Percentiles rank a stretch among this genome's conserved stretches.
Conservation (phyloP, 257 asterid genomes). For the Nicotiana tomentosiformis region DNA sequence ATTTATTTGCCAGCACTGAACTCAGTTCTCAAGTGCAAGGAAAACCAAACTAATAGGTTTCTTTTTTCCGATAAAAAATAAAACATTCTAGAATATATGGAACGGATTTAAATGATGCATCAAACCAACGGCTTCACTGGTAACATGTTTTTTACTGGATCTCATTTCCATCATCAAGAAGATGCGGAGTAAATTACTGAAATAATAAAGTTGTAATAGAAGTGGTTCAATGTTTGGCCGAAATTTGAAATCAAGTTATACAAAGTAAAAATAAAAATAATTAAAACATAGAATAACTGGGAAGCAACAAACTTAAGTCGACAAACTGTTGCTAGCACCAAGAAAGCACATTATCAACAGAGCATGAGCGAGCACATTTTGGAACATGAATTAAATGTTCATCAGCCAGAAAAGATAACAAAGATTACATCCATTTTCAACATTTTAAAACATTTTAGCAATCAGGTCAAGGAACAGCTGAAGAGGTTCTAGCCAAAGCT, state of each 20-base stretch:
- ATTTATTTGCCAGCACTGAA: background rate
- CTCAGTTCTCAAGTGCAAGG: background rate
- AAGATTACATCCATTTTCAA: background rate
- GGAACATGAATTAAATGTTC: background rate
- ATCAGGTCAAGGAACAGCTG: background rate
- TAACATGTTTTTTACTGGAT: background rate
- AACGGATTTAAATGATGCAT: background rate
- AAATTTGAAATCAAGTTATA: background rate
- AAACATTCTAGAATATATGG: background rate
- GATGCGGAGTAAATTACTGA: too few relatives aligned
- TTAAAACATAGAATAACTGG: background rate
- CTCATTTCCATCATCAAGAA: background rate
- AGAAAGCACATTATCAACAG: background rate
- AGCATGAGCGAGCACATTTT: background rate
- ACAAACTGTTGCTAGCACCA: background rate
- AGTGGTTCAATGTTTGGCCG: too few relatives aligned
- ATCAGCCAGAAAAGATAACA: background rate
- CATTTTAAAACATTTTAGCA: background rate
- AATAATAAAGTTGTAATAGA: too few relatives aligned
- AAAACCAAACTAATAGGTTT: background rate
- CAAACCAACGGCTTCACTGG: background rate
- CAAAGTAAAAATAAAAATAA: background rate
- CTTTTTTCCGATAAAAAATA: background rate
- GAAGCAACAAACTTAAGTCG: background rate
- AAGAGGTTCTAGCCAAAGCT: background rate